phyloP scores from a whole-genome alignment of 1,284 basidiomycete species.

The Cryptococcus neoformans region DNA sequence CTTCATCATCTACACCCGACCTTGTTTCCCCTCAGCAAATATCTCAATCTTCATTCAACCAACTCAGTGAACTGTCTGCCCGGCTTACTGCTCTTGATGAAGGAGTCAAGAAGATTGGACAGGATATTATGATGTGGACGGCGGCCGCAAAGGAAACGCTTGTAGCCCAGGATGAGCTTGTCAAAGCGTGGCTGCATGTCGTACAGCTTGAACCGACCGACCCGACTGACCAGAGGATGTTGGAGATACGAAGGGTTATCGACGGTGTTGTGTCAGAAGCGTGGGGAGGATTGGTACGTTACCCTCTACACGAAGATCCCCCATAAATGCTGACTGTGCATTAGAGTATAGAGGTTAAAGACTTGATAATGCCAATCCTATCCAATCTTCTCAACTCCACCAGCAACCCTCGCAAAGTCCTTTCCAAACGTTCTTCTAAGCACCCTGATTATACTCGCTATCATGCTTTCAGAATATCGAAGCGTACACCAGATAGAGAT shows the following conservation, averaged over 20 bases:
- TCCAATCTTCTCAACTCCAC: constrained; percentile 36
- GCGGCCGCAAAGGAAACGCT: constrained; percentile 35
- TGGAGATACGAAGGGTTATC: constrained; percentile 36
- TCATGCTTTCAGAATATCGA: constrained; percentile 22
- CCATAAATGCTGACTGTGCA: background rate
- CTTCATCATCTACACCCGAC: constrained; percentile 3
- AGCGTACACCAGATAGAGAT: constrained; percentile 28
- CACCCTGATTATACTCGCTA: constrained; percentile 43
- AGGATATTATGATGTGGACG: constrained; percentile 41
- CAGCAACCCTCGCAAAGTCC: constrained; percentile 43
- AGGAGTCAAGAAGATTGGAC: constrained; percentile 37
- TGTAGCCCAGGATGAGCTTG: constrained; percentile 26
- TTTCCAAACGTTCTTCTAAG: constrained; percentile 38
- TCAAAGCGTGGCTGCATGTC: constrained; percentile 33
- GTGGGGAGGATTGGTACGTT: constrained; percentile 42
- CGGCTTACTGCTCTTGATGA: constrained; percentile 36
- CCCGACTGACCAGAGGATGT: constrained; percentile 34
- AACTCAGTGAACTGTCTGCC: constrained; percentile 21
- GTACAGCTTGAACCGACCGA: constrained; percentile 41
- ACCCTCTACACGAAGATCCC: background rate
- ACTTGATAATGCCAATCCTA: background rate
- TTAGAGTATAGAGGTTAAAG: background rate
- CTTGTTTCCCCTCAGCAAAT: constrained; percentile 15
- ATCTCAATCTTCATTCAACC: constrained; percentile 19
- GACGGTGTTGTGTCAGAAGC: constrained; percentile 31